phyloP scores from a whole-genome alignment of 306 rosid genomes.

The Parietaria judaica region DNA sequence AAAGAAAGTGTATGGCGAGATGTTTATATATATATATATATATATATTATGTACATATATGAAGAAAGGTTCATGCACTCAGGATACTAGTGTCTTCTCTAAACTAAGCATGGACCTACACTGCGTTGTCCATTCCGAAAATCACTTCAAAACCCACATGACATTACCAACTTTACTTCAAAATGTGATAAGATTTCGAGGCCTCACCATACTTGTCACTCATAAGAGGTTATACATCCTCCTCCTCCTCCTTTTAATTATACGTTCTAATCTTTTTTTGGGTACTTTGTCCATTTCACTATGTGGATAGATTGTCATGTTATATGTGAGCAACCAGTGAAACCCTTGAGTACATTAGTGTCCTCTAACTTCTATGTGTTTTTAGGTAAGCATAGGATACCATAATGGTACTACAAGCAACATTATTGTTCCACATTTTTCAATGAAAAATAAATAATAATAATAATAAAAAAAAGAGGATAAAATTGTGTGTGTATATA shows the following conservation, averaged over 20 bases:
- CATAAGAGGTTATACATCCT: constrained; percentile 19
- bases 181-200: constrained; percentile 44
- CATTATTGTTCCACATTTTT: not conserved
- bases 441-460: not conserved
- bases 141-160: constrained; percentile 37
- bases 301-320: constrained; percentile 44
- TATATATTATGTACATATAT: too few relatives aligned
- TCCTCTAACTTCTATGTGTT: too few relatives aligned
- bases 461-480: not conserved
- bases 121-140: constrained; percentile 33
- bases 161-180: constrained; percentile 47
- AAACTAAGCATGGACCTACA: constrained; percentile 29
- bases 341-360: constrained; percentile 16
- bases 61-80: constrained; percentile 41
- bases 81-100: constrained; percentile 26
- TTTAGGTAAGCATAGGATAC: too few relatives aligned
- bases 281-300: constrained; percentile 58
- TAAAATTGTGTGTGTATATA: not conserved
- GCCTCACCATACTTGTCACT: constrained; percentile 50
- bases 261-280: constrained; percentile 3
- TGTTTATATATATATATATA: not conserved
- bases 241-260: constrained; percentile 17
- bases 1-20: not conserved
- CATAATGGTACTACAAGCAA: not conserved
- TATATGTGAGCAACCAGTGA: constrained; percentile 46